Conservation (phyloP, 331 rosid genomes). For the Dryas integrifolia region DNA sequence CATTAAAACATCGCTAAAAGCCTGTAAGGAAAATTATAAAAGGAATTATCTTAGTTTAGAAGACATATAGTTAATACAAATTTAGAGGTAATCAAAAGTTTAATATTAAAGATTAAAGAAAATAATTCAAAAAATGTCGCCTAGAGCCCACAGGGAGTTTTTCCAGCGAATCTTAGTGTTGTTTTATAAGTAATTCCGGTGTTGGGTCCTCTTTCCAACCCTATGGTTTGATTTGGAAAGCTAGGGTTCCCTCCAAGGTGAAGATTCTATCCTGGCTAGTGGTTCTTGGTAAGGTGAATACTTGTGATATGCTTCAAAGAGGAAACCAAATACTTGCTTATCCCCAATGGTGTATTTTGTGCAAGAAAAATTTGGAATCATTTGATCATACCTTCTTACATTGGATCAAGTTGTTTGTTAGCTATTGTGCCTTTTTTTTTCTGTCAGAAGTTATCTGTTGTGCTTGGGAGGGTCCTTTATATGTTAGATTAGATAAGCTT, state of each 20-base stretch:
- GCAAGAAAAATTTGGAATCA: not conserved
- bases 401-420: too few relatives aligned
- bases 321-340: not conserved
- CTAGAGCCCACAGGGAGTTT: not conserved
- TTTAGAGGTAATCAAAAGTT: not conserved
- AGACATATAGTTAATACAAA: not conserved
- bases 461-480: too few relatives aligned
- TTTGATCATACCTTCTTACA: too few relatives aligned
- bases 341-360: not conserved
- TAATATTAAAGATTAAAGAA: not conserved
- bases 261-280: not conserved
- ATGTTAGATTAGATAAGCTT: too few relatives aligned
- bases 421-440: too few relatives aligned
- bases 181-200: not conserved
- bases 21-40: constrained; percentile 45
- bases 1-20: constrained; percentile 57
- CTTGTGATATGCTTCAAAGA: not conserved
- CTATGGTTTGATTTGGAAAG: not conserved
- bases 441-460: too few relatives aligned
- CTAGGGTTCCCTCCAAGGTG: not conserved
- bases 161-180: not conserved
- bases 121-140: not conserved
- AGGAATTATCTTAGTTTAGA: not conserved
- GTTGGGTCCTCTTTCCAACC: not conserved
- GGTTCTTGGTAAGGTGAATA: not conserved